Conservation (phyloP, 352 stramenopile genomes). For the Pythium coloratum region DNA sequence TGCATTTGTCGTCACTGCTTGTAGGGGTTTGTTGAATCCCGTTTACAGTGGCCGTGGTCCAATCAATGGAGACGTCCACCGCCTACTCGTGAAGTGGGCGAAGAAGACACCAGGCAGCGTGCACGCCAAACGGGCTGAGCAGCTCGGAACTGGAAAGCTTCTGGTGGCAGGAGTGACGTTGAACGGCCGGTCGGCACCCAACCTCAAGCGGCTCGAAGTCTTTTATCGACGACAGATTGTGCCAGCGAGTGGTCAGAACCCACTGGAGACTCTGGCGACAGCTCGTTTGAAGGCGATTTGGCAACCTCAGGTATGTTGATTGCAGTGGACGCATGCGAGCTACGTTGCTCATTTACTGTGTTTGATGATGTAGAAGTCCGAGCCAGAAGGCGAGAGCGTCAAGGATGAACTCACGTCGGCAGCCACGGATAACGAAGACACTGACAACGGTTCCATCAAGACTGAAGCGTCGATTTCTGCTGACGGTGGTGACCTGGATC, state of each 20-base stretch:
- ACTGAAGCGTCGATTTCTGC: neutral
- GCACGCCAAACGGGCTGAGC: slow-evolving; percentile 23
- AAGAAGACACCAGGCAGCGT: slow-evolving; percentile 26
- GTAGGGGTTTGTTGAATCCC: slow-evolving; percentile 56
- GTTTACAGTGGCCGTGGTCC: slow-evolving; percentile 59
- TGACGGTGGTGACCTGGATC: slow-evolving; percentile 8
- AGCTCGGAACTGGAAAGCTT: slow-evolving; percentile 39
- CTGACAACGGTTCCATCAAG: slow-evolving; percentile 16
- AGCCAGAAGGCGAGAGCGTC: slow-evolving; percentile 15
- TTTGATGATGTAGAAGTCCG: slow-evolving; percentile 2
- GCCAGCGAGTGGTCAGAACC: slow-evolving; percentile 12
- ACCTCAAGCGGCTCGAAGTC: slow-evolving; percentile 64
- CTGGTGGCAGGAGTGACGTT: slow-evolving; percentile 52
- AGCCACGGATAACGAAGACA: slow-evolving; percentile 27
- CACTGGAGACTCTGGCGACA: slow-evolving; percentile 26
- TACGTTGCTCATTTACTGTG: neutral
- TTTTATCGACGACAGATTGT: slow-evolving; percentile 61
- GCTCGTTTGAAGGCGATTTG: slow-evolving; percentile 23
- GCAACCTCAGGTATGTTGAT: slow-evolving; percentile 9
- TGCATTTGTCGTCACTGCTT: neutral
- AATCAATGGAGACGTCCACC: slow-evolving; percentile 53
- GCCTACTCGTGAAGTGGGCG: slow-evolving; percentile 73
- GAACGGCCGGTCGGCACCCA: slow-evolving; percentile 37
- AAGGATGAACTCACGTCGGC: slow-evolving; percentile 18
- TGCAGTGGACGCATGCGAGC: too few species aligned